Base-by-base conservation (phyloP, 2,329 filamentous ascomycete genomes). In the Clonostachys chloroleuca region DNA sequence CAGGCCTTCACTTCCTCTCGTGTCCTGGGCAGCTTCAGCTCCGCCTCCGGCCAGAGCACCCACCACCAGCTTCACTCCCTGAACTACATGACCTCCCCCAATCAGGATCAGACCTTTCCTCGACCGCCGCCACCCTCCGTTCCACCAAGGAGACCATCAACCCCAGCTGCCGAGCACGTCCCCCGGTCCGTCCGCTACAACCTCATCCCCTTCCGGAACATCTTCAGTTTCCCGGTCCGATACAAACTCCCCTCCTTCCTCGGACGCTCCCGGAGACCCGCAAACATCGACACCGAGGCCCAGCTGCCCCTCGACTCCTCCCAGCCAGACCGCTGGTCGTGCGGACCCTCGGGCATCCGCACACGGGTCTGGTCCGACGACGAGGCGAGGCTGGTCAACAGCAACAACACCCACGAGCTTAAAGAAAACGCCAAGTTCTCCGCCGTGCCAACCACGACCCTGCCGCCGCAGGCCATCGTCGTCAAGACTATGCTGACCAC, bases 151-250 rank as follows among this genome's bases (percentile, higher is more conserved):
- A 14, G 14, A 16, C 14, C 47, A 47, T 17, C 51, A 44, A 35
- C 8, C 33, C 34, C 33, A 47, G 13, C 47, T 37, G n/a, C 17
- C 17, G 30, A n/a, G 47, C 18, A 40, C 43, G 4, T 10, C 45
- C 13, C 30, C 33, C 42, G 40, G 42, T 34, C 7, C 43, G 3
- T 37, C 37, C 17, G 24, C 24, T 24, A 40, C 53, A 40, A 46
- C 12, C 41, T 47, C 8, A 20, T 48, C 33, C 42, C 53, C 43
- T 52, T 47, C 30, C 56, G 54, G 17, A 67, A 65, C 47, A 63
- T 64, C 16, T 66, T 67, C 36, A 56, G 58, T 40, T 64, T 67
- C 54, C 60, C 61, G 43, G 17, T n/a, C 4, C 24, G 9, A 10
- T 54, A 59, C 35, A 46, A 54, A 3, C 33, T 60, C 1, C 52